Base-by-base conservation (phyloP, 2,329 filamentous ascomycete species). In the Cercospora sesami region DNA sequence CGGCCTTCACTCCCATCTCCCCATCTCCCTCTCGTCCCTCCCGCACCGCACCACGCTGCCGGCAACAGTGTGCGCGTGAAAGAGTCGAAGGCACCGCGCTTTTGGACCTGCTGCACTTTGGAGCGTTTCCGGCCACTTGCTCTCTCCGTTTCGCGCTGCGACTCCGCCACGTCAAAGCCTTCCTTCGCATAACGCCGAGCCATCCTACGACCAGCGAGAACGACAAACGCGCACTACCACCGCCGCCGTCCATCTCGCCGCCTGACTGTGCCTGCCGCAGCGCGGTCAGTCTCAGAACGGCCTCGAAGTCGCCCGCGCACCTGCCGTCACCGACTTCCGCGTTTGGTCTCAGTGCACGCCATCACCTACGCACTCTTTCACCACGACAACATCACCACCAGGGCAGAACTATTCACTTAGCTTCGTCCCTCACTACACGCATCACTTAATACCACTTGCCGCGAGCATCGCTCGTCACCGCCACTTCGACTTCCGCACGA, bases 391-490 rank as follows among this genome's bases (percentile, higher is more conserved):
- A 30, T 12, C 53, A 58, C 6, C 30, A n/a, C 26, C 53, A 64
- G 62, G 62, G 51, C 62, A 75, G 76, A 78, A 71, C 76, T 78
- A 77, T 78, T 78, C 69, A 77, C 69, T 78, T 76, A 77, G 76
- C 71, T 68, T 72, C 75, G 73, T 73, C 72, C 69, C 58, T 55
- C 45, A 36, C 53, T 58, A 14, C 48, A 23, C 36, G 16, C 58
- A 53, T 59, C 51, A 60, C 66, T 60, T 28, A 9, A 65, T 48
- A 65, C 31, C 28, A 12, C 45, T 8, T 36, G 26, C 42, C 42
- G 16, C 64, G 63, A 60, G 58, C 60, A 39, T 61, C 8, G 8
- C 28, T 30, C 36, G 33, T 30, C 14, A 63, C 42, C 31, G n/a
- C 51, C 60, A 59, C 53, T 18, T 64, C 53, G 18, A 51, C 18